Base-by-base conservation (phyloP, 805 yeast genomes). In the Candida oleophila region DNA sequence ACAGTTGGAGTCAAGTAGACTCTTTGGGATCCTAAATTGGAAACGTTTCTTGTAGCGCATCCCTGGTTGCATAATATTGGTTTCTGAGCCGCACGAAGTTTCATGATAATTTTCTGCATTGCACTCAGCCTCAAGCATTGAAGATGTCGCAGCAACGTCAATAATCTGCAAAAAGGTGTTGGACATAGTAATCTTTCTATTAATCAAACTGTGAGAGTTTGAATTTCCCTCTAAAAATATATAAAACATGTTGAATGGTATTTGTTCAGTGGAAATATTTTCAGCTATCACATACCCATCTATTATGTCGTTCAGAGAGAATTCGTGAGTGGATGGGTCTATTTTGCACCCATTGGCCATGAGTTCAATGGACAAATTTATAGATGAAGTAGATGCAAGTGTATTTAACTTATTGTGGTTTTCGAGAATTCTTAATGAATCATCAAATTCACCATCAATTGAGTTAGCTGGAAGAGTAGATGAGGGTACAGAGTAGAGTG, bases 31-130 rank as follows among this genome's bases (percentile, higher is more conserved):
- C 37, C 61, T 64, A 55, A 71, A 71, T 9, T 68, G 61, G 52
- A 71, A 71, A 50, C 68, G 69, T 49, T 67, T 68, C 52, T 69
- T 71, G 49, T 71, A 71, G 7, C 64, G 60, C 18, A 60, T 53
- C 38, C 56, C 53, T 1, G 74, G 73, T 33, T 55, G 43, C 11
- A 71, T 55, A 5, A 60, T 47, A 49, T 64, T 59, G 16, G 20
- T 19, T 15, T 36, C 12, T 9, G 14, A 9, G 14, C 22, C 22
- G 30, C 30, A 25, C 30, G 30, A 25, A 25, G 11, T 25, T 25
- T 25, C 30, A 25, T 5, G 11, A 25, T 11, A 7, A 11, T 25
- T 25, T 5, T 5, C 5, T 7, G 3, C 4, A 4, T 36, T 22
- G 19, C 14, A 12, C 12, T n/a, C 21, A 9, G 39, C 39, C 12